Evolutionary conservation across 441 rosid genomes (phyloP).

Genomic region (California macrophylla): DNA sequence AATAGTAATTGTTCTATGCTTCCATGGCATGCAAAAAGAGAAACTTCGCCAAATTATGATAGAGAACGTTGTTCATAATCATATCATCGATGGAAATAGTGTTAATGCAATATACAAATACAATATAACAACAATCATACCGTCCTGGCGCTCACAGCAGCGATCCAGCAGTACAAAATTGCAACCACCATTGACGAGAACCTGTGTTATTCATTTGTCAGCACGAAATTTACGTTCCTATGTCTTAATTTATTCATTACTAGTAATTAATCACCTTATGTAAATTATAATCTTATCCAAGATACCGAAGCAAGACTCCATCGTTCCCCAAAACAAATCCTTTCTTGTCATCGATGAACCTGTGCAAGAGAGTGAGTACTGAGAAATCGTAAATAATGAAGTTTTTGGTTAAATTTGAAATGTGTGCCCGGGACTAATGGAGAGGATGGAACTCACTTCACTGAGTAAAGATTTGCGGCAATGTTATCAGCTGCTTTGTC

Average conservation of each 20-base stretch:
- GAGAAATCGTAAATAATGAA: constrained; percentile 1
- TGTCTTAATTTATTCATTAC: not conserved
- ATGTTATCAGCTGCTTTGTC: constrained; percentile 93
- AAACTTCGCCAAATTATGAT: no score
- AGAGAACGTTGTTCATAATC: not conserved
- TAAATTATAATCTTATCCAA: constrained; percentile 38
- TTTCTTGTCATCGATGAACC: constrained; percentile 68
- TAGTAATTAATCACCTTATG: constrained; percentile 16
- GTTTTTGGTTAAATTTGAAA: not conserved
- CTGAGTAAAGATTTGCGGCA: constrained; percentile 88
- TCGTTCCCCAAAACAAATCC: constrained; percentile 86
- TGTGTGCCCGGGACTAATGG: not conserved
- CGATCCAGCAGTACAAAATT: not conserved
- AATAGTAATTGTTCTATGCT: not conserved
- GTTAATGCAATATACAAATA: not conserved
- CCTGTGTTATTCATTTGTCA: not conserved
- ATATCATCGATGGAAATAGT: not conserved
- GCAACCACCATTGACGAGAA: not conserved
- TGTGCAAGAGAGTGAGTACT: constrained; percentile 15
- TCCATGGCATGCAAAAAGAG: not conserved
- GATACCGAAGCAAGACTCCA: constrained; percentile 86
- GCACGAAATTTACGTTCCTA: no score
- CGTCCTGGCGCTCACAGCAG: not conserved
- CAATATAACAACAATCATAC: not conserved
- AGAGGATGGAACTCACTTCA: constrained; percentile 43